A percentile compares a stretch with the other conserved stretches of the same genome.
phyloP scores from a whole-genome alignment of 352 stramenopile species.

The Pythium sukuiense region DNA sequence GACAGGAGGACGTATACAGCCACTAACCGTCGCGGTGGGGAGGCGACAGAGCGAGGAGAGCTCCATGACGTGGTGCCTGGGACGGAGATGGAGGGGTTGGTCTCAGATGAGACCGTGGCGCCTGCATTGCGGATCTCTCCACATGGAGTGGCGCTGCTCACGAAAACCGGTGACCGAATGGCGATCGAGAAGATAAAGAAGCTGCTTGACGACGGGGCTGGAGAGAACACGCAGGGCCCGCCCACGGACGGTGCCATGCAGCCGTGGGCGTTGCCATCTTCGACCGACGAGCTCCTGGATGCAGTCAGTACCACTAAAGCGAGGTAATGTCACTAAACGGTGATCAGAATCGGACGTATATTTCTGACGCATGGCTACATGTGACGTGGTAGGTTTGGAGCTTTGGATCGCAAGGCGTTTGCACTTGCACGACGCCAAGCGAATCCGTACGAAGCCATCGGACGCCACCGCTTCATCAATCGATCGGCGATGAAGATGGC shows the following conservation, averaged over 20 bases:
- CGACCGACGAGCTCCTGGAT: conserved; percentile 18
- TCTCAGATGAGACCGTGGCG: background rate
- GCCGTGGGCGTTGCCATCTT: conserved; percentile 6
- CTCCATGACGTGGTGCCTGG: conserved; percentile 21
- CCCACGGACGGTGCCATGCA: background rate
- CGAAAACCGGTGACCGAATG: background rate
- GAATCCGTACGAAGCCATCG: conserved; percentile 64
- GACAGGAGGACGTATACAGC: background rate
- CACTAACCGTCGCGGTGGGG: background rate
- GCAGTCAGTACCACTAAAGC: conserved; percentile 19
- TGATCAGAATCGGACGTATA: background rate
- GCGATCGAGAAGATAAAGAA: background rate
- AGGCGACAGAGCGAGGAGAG: background rate
- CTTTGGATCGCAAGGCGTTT: conserved; percentile 38
- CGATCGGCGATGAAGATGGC: conserved; percentile 83
- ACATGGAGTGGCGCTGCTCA: conserved; percentile 16
- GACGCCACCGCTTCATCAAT: conserved; percentile 68
- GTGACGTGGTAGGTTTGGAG: conserved; percentile 35
- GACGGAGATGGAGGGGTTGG: conserved; percentile 4
- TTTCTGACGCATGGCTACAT: conserved; percentile 27
- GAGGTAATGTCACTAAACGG: conserved; percentile 20
- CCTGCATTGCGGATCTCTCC: conserved; percentile 11
- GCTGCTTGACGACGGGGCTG: background rate
- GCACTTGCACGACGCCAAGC: conserved; percentile 35
- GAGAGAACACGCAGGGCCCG: background rate